phyloP scores from a whole-genome alignment of 768 basidiomycete genomes.

The Gymnopilus junonius region DNA sequence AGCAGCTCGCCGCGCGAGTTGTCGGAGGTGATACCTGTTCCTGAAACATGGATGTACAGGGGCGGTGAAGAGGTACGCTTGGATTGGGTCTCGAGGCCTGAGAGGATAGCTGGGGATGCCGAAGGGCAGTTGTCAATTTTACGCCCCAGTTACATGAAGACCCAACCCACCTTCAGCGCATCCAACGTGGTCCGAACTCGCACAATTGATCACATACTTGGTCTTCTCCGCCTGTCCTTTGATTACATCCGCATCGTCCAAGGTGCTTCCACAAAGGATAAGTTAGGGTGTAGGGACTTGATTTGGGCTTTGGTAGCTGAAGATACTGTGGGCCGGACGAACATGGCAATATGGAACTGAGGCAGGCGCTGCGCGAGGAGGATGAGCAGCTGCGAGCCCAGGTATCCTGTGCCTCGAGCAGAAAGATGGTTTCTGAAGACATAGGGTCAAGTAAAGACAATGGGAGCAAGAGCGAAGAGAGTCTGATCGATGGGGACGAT shows the following conservation, averaged over 20 bases:
- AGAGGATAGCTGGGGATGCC: slow-evolving; percentile 35
- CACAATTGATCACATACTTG: slow-evolving; percentile 45
- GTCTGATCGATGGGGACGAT: too few relatives aligned
- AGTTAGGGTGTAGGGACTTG: slow-evolving; percentile 35
- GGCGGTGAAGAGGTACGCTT: slow-evolving; percentile 40
- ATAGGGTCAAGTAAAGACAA: too few relatives aligned
- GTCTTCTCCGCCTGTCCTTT: slow-evolving; percentile 36
- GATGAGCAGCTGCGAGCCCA: slow-evolving; percentile 43
- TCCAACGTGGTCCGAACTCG: slow-evolving; percentile 40
- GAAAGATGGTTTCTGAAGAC: slow-evolving; percentile 41
- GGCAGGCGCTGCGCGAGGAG: slow-evolving; percentile 26
- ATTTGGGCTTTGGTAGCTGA: slow-evolving; percentile 32
- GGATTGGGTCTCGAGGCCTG: slow-evolving; percentile 40
- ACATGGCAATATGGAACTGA: slow-evolving; percentile 35
- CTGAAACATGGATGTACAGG: slow-evolving; percentile 48
- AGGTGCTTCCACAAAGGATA: slow-evolving; percentile 40
- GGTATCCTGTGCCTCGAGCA: slow-evolving; percentile 50
- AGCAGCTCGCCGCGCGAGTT: slow-evolving; percentile 42
- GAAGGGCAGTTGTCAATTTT: too few relatives aligned
- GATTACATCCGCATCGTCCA: slow-evolving; percentile 40
- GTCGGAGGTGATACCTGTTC: slow-evolving; percentile 44
- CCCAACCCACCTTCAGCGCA: slow-evolving; percentile 39
- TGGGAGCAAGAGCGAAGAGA: too few relatives aligned
- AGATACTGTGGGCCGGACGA: slow-evolving; percentile 41
- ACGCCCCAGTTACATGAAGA: too few relatives aligned